Evolutionary conservation across 495 filamentous ascomycete species (phyloP).

Genomic region (Extremus antarcticus): DNA sequence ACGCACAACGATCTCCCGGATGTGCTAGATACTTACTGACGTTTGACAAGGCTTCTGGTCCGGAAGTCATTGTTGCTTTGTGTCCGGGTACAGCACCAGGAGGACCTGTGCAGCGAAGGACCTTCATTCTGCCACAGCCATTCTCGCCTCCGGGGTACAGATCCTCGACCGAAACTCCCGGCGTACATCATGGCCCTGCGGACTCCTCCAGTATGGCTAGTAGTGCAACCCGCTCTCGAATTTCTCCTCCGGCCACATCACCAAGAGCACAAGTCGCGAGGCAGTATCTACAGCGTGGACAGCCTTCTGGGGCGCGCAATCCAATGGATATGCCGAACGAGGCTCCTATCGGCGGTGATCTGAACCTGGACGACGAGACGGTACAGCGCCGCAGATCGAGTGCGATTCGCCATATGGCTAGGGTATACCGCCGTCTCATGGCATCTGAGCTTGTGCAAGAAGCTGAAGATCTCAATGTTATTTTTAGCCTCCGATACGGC

Average conservation of each 20-base stretch:
- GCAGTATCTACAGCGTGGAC: neutral
- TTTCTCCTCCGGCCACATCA: neutral
- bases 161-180: neutral
- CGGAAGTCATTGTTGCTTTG: no score
- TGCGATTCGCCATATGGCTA: neutral
- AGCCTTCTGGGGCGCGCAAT: neutral
- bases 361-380: neutral
- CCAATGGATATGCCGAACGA: constrained; percentile 1
- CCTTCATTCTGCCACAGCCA: no score
- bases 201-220: constrained; percentile 5
- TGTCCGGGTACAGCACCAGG: no score
- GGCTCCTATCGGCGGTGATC: neutral
- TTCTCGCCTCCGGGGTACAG: neutral
- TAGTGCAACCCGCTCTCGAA: neutral
- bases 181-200: constrained; percentile 2
- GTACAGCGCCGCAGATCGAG: neutral
- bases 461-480: neutral
- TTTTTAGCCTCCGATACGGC: no score
- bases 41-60: no score
- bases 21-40: neutral
- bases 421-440: neutral
- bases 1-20: neutral
- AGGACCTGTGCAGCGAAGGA: no score
- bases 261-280: neutral
- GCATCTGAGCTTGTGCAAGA: neutral